Evolutionary conservation across 306 rosid species (phyloP).

Genomic region (Prunus dulcis): DNA sequence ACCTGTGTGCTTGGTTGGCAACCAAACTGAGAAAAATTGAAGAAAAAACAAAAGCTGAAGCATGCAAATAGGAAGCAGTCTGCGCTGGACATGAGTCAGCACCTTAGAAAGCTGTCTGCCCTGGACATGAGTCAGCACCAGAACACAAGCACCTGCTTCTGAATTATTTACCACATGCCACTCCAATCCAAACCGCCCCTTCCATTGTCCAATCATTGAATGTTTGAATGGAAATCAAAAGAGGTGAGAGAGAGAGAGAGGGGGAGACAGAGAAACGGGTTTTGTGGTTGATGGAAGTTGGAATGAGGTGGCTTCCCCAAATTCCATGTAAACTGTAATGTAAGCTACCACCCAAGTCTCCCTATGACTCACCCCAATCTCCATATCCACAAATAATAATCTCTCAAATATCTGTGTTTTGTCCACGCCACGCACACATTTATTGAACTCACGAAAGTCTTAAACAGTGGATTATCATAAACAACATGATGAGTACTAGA

Average conservation of each 20-base stretch:
- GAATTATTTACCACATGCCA: constrained; percentile 18
- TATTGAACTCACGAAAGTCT: background rate
- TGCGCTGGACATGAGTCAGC: constrained; percentile 37
- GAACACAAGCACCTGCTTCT: background rate
- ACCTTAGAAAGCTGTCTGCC: background rate
- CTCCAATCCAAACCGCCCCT: constrained; percentile 25
- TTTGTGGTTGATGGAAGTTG: background rate
- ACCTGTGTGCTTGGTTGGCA: background rate
- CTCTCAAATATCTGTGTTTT: background rate
- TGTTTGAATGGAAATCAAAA: background rate
- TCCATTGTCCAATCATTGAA: constrained; percentile 17
- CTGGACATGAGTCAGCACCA: constrained; percentile 39
- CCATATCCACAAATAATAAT: background rate
- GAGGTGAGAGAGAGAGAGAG: too few species aligned
- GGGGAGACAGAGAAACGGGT: background rate
- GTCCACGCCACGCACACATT: background rate
- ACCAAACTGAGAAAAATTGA: background rate
- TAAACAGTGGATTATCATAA: background rate
- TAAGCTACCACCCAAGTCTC: background rate
- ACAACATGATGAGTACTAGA: background rate
- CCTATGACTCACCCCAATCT: background rate
- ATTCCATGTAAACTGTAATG: constrained; percentile 4
- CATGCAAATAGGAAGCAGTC: background rate
- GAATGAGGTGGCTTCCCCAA: background rate
- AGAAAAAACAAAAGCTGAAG: constrained; percentile 3